A percentile compares a stretch with the other conserved stretches of the same genome.
Evolutionary conservation across 371 early-diverging fungal species (phyloP).

Genomic region (Dinochytrium kinnereticum): DNA sequence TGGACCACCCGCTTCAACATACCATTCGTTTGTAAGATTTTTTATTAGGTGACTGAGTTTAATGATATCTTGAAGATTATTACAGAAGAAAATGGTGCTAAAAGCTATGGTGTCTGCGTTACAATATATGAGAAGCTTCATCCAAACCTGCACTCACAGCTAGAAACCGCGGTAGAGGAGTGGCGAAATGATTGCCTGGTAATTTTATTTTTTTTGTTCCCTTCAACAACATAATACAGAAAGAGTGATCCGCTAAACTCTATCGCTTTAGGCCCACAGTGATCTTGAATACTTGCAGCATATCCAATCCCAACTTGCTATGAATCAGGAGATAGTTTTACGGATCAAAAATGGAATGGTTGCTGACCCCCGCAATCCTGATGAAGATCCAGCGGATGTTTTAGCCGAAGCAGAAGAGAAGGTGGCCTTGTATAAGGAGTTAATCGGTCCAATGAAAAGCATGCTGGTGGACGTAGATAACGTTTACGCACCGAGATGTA

Average conservation of each 20-base stretch:
- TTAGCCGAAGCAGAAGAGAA: constrained; percentile 70
- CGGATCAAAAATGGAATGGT: constrained; percentile 28
- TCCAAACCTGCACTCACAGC: constrained; percentile 48
- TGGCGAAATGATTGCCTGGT: constrained; percentile 64
- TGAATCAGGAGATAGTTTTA: constrained; percentile 45
- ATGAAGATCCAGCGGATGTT: constrained; percentile 18
- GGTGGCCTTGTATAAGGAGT: constrained; percentile 64
- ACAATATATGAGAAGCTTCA: constrained; percentile 67
- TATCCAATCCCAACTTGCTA: constrained; percentile 48
- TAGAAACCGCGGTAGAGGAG: constrained; percentile 56
- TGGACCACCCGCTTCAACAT: constrained; percentile 64
- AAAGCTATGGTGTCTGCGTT: constrained; percentile 73
- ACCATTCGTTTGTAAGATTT: constrained; percentile 72
- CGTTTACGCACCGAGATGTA: constrained; percentile 72
- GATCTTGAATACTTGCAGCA: constrained; percentile 55
- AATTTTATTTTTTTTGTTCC: constrained; percentile 15
- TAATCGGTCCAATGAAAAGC: constrained; percentile 68
- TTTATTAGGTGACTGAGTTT: not conserved
- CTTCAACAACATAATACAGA: not conserved
- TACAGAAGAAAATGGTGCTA: constrained; percentile 73
- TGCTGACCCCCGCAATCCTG: constrained; percentile 13
- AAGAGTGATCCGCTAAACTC: no score
- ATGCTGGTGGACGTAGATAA: constrained; percentile 62
- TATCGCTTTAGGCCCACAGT: constrained; percentile 27
- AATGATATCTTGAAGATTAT: constrained; percentile 42